Base-by-base conservation (phyloP, 805 yeast genomes). In the Cyberlindnera americana region DNA sequence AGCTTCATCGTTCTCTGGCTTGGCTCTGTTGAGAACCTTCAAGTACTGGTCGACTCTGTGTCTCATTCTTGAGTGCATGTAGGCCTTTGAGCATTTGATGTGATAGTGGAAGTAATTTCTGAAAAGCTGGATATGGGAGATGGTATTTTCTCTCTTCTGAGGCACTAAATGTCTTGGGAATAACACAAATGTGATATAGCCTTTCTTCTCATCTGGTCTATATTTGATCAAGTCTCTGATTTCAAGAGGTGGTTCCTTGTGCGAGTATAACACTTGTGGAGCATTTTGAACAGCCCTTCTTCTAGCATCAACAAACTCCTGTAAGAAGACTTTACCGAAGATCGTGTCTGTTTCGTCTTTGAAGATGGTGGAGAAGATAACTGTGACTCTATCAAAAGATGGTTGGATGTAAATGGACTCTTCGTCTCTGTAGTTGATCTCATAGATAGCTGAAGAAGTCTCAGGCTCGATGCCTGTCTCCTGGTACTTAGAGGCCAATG, bases 21-120 rank as follows among this genome's bases (percentile, higher is more conserved):
- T 89, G 22, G 99, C 99, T 59, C 99, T 77, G 69, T 93, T 93
- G 66, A 93, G 78, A 23, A 93, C 91, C 72, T 93, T 93, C 60
- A 90, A 77, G 70, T 90, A 93, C 56, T 95, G 93, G 52, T 84
- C 81, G 18, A 93, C 98, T 57, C 99, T 78, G 66, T 73, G 87
- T 65, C 99, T 80, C 99, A 93, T 93, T 72, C 99, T 82, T 37
- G 96, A 88, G 65, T 93, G 99, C 82, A 93, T 81, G 67, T 86
- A 93, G 25, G 99, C 98, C 72, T 93, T 93, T 46, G 96, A 89
- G 64, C 97, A 91, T 68, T 93, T 93, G 70, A 93, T 93, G 61
- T 93, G 99, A 66, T 91, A 93, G 64, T 93, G 99, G 83, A 93
- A 93, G 67, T 91, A 93, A 59, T 90, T 95, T 66, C 99, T 77